Evolutionary conservation across 257 asterid genomes (phyloP).

Genomic region (Solanum pinnatisectum): DNA sequence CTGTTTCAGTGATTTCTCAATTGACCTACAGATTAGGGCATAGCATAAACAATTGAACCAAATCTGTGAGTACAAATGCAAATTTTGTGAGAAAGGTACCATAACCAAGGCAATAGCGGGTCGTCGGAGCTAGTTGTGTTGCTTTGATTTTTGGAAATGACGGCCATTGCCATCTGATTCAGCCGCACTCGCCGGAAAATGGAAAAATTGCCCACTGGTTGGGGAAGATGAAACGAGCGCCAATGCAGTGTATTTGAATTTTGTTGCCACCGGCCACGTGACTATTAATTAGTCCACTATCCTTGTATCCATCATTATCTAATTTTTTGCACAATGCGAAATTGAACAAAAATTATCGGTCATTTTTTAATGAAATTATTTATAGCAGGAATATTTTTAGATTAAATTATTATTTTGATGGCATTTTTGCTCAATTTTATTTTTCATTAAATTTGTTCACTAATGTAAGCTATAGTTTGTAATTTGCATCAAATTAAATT

Average conservation of each 20-base stretch:
- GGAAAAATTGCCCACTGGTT: not conserved
- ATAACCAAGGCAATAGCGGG: slow-evolving; percentile 60
- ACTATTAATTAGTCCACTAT: not conserved
- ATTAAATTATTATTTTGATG: too few relatives aligned
- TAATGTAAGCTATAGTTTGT: not conserved
- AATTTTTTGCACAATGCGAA: too few relatives aligned
- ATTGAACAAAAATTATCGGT: too few relatives aligned
- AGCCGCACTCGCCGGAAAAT: not conserved
- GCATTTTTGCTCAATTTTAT: too few relatives aligned
- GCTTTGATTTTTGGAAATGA: slow-evolving; percentile 20
- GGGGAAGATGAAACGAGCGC: slow-evolving; percentile 23
- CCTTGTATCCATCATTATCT: not conserved
- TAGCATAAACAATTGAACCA: not conserved
- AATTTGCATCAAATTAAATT: not conserved
- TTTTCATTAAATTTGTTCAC: too few relatives aligned
- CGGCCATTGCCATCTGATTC: slow-evolving; percentile 27
- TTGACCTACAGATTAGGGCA: slow-evolving; percentile 34
- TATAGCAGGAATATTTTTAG: too few relatives aligned
- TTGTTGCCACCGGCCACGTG: not conserved
- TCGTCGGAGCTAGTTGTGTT: slow-evolving; percentile 32
- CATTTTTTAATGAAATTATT: too few relatives aligned
- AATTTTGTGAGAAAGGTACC: slow-evolving; percentile 12
- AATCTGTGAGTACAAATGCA: not conserved
- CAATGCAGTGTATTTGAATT: not conserved
- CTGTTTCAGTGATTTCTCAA: slow-evolving; percentile 25